Evolutionary conservation across 2,329 filamentous ascomycete genomes (phyloP), one percentile per base, ranked within the genome.

Genomic region (Bipolaris victoriae): DNA sequence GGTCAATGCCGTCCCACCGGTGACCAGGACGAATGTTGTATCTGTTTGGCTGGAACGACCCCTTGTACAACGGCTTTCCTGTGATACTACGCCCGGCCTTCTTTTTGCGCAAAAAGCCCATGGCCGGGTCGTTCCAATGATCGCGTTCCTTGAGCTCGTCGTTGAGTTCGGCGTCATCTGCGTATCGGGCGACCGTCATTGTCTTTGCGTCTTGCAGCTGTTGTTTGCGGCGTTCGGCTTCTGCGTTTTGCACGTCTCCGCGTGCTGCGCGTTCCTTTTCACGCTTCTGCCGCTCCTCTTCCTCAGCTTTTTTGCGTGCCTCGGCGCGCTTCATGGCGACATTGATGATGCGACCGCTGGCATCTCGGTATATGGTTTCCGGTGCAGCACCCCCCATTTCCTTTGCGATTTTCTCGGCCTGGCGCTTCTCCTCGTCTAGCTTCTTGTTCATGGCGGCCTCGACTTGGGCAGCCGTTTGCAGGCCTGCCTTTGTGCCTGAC

Each of bases 1-100:
- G 84, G 81, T 99, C 95, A 16, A 99, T 95, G 5, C 96, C 95
- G 81, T 99, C 95, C 95, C 95, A 99, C 63, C 91, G 83, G 79
- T 96, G 92, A 0, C 95, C 96, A 0, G 95, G 95, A 59, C 89
- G 84, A 60, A 99, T 98, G 1, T 91, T 91, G 79, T 98, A 98
- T 18, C 95, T 84, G 82, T 99, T 99, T 43, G 95, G 95, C 70
- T 90, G 85, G 54, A 90, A 90, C 0, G 88, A 84, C 0, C 94
- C 95, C 58, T 87, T 80, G 74, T 98, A 99, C 4, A 90, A 74
- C 3, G 89, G 91, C 63, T 84, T 86, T 16, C 82, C 84, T 7
- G 80, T 82, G 40, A 73, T 74, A 69, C 76, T 79, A 65, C 77
- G 79, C 64, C 75, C 79, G 43, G 68, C 71, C 59, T 76, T 75